Evolutionary conservation across 371 early-diverging fungal species (phyloP).

Genomic region (Mucor circinelloides): DNA sequence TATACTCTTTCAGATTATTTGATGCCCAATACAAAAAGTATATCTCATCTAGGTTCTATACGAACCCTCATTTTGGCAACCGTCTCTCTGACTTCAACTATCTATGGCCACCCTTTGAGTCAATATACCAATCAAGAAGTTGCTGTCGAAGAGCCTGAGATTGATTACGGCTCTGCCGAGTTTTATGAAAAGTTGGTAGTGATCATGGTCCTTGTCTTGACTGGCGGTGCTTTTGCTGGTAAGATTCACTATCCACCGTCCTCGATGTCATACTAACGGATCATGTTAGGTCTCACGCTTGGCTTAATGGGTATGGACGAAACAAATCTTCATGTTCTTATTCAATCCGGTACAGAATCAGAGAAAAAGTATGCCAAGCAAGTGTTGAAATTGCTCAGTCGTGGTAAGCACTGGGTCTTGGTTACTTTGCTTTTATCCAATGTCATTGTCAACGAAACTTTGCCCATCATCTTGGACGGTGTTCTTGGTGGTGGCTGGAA

Average conservation of each 20-base stretch:
- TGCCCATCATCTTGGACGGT: constrained; percentile 90
- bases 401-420: constrained; percentile 83
- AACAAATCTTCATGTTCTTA: constrained; percentile 71
- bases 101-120: constrained; percentile 30
- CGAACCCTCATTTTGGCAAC: constrained; percentile 15
- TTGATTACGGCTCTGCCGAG: constrained; percentile 25
- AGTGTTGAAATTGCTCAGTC: constrained; percentile 69
- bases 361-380: constrained; percentile 70
- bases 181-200: constrained; percentile 24
- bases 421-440: constrained; percentile 91
- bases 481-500: constrained; percentile 80
- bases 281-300: constrained; percentile 84
- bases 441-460: constrained; percentile 92
- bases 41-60: constrained; percentile 18
- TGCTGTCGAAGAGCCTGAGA: constrained; percentile 9
- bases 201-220: constrained; percentile 20
- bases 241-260: no score
- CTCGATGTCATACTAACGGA: no score
- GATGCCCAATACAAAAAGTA: neutral
- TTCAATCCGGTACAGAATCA: constrained; percentile 66
- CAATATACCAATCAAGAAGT: constrained; percentile 3
- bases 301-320: constrained; percentile 82
- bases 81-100: constrained; percentile 16
- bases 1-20: neutral
- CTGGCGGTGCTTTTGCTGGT: constrained; percentile 36